Conservation (phyloP, 192 early-diverging fungal species). For the Backusella morwellensis region DNA sequence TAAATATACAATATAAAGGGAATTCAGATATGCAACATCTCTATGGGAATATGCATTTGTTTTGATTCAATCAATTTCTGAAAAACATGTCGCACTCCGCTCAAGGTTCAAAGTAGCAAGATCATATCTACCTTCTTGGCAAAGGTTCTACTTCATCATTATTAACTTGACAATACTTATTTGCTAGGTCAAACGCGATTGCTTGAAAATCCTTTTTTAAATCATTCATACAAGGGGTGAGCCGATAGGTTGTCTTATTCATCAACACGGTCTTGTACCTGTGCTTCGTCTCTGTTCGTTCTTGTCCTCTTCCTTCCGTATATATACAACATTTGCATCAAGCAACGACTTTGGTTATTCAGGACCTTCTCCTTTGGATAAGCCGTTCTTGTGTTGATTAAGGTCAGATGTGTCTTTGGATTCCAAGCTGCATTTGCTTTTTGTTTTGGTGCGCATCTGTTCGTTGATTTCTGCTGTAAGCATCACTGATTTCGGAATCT, state of each 20-base stretch:
- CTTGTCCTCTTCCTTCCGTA: conserved; percentile 38
- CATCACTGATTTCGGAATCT: conserved; percentile 58
- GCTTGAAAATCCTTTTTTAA: conserved; percentile 54
- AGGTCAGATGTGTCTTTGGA: conserved; percentile 23
- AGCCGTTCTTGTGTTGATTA: conserved; percentile 12
- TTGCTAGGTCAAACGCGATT: conserved; percentile 60
- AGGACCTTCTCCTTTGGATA: conserved; percentile 35
- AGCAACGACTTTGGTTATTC: conserved; percentile 26
- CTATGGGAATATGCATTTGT: conserved; percentile 64
- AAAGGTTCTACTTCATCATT: conserved; percentile 58
- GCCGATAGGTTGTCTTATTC: conserved; percentile 20
- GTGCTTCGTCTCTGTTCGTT: conserved; percentile 51
- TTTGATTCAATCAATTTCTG: conserved; percentile 28
- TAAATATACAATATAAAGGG: neutral
- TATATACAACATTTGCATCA: conserved; percentile 44
- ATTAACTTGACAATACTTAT: conserved; percentile 50
- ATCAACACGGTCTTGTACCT: conserved; percentile 52
- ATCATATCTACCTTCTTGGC: conserved; percentile 43
- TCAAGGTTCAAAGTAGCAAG: conserved; percentile 14
- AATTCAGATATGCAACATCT: conserved; percentile 42
- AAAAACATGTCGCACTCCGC: conserved; percentile 26
- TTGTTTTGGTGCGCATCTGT: conserved; percentile 46
- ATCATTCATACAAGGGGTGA: conserved; percentile 53
- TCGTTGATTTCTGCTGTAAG: conserved; percentile 65
- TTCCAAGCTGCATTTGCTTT: conserved; percentile 34